Evolutionary conservation across 345 rosid genomes (phyloP).

Genomic region (Cochlearia excelsa): DNA sequence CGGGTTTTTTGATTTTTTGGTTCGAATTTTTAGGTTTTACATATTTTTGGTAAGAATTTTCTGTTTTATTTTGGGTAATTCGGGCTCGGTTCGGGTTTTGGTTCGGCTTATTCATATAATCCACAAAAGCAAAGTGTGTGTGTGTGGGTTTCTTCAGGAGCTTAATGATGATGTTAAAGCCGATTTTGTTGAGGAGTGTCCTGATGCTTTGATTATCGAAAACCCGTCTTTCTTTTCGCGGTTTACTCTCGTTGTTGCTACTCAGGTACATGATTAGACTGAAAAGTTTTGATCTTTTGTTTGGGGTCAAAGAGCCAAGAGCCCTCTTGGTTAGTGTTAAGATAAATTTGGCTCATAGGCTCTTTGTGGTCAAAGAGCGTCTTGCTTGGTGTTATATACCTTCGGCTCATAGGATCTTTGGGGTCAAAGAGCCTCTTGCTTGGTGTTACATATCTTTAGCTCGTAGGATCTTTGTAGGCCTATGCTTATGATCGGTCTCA

Average conservation of each 20-base stretch:
- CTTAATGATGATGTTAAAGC: conserved; percentile 85
- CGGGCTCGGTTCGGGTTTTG: too few species aligned
- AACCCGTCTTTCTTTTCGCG: conserved; percentile 78
- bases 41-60: too few species aligned
- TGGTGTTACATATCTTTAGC: background rate
- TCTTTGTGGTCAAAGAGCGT: too few species aligned
- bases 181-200: conserved; percentile 73
- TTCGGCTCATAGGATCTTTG: too few species aligned
- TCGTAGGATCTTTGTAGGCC: too few species aligned
- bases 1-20: too few species aligned
- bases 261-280: conserved; percentile 54
- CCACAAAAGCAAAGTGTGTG: conserved; percentile 88
- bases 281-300: conserved; percentile 6
- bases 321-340: background rate
- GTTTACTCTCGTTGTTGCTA: conserved; percentile 84
- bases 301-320: background rate
- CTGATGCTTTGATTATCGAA: conserved; percentile 55
- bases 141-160: conserved; percentile 84
- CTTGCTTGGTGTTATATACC: too few species aligned
- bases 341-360: too few species aligned
- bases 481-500: too few species aligned
- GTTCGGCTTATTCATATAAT: too few species aligned
- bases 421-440: background rate
- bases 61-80: too few species aligned
- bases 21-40: too few species aligned